Percentiles rank a stretch among this genome's conserved stretches.
Conservation (phyloP, 106 monocot species). For the Amphibolis antarctica region DNA sequence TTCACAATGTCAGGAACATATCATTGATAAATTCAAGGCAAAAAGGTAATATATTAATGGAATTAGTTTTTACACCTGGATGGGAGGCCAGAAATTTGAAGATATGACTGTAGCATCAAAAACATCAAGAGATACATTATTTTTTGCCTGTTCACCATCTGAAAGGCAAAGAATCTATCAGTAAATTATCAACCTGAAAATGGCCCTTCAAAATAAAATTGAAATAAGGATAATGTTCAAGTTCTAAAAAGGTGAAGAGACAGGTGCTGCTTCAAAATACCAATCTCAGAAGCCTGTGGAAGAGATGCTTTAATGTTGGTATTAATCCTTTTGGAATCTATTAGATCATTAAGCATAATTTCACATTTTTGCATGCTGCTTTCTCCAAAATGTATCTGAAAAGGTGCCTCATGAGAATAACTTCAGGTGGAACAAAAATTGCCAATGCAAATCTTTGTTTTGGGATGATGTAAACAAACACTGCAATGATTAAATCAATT, state of each 20-base stretch:
- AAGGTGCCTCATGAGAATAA: not conserved
- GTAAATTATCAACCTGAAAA: not conserved
- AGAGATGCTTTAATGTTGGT: conserved; percentile 84
- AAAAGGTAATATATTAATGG: not conserved
- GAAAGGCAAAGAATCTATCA: not conserved
- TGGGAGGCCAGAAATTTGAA: conserved; percentile 93
- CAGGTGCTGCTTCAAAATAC: conserved; percentile 19
- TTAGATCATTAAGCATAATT: conserved; percentile 98
- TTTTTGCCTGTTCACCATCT: conserved; percentile 36
- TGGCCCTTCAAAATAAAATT: not conserved
- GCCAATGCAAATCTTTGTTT: not conserved
- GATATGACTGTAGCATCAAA: conserved; percentile 92
- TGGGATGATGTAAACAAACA: not conserved
- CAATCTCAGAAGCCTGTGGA: conserved; percentile 24
- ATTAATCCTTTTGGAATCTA: conserved; percentile 94
- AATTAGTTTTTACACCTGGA: conserved; percentile 48
- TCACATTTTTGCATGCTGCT: conserved; percentile 97
- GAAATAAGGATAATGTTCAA: not conserved
- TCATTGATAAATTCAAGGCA: not conserved
- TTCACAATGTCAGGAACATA: not conserved
- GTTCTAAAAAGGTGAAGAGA: not conserved
- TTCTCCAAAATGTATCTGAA: conserved; percentile 98
- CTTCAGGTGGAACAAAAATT: not conserved
- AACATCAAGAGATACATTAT: conserved; percentile 38
- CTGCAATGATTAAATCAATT: not conserved